Evolutionary conservation across 257 asterid genomes (phyloP), one percentile per base, ranked within the genome.

Genomic region (Fraxinus quadrangulata): DNA sequence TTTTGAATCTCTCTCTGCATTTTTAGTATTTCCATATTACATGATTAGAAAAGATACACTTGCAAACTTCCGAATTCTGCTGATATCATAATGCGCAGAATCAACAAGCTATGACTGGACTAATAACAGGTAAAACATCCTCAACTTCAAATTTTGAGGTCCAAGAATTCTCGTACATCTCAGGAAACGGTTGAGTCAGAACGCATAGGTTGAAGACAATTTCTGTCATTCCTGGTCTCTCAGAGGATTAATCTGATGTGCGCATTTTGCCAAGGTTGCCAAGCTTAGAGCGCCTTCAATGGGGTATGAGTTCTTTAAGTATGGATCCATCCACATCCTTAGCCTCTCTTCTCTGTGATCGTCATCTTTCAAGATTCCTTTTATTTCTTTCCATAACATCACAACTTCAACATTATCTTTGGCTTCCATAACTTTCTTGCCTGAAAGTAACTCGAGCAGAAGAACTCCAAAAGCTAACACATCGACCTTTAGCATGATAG

Each of bases 391-490:
- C 90, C 88, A 88, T 47, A 86, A 14, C 87, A 87, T 86, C 74
- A 83, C 83, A 17, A 84, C 80, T 75, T 84, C 91, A 13, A 89
- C 96, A 12, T 80, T 74, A 2, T 81, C 87, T 77, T 75, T 84
- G 4, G 88, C 81, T 78, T 91, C 92, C 89, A 86, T 84, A 4
- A 87, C 83, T 78, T 80, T 87, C 84, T 82, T 90, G 5, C 94
- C 96, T 0, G 94, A 93, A n/a, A 93, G 92, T 71, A 91, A 80
- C 86, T 93, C 98, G 78, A 93, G 36, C 11, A 93, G 83, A 11
- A 91, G 80, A 42, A 91, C 87, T 11, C 98, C 97, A 14, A 90
- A 93, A 11, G 91, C 86, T 31, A 93, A 93, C 6, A 91, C 94
- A 17, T 91, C 97, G 2, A 87, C 88, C 39, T 28, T 91, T 51